Conservation (phyloP, 2,329 filamentous ascomycete genomes). For the Ophiocordyceps australis region DNA sequence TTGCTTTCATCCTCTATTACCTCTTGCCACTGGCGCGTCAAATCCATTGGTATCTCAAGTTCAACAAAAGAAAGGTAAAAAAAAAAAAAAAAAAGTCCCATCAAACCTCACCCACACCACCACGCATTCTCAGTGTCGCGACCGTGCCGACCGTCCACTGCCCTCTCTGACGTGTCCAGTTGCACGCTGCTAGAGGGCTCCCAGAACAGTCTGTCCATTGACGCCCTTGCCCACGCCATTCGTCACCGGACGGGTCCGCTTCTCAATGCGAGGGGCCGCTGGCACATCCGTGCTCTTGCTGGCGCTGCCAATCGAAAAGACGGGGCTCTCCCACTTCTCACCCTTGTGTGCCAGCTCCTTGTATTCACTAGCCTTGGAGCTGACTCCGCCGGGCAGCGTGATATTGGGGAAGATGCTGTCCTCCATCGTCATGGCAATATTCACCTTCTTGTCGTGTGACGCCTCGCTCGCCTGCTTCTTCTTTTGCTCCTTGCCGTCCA, state of each 20-base stretch:
- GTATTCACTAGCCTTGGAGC: constrained; percentile 87
- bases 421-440: constrained; percentile 42
- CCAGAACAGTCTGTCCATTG: constrained; percentile 3
- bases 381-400: constrained; percentile 64
- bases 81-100: too few species aligned
- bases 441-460: constrained; percentile 47
- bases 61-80: too few species aligned
- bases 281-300: constrained; percentile 57
- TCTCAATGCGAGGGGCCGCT: constrained; percentile 27
- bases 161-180: too few species aligned
- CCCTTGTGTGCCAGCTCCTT: constrained; percentile 74
- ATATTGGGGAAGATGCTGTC: constrained; percentile 84
- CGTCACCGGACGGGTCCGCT: constrained; percentile 18
- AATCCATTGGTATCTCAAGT: too few species aligned
- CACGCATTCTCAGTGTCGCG: too few species aligned
- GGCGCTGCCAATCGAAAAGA: constrained; percentile 76
- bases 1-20: too few species aligned
- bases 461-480: constrained; percentile 37
- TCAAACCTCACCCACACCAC: too few species aligned
- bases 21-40: too few species aligned
- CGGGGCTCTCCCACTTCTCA: constrained; percentile 83
- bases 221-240: constrained; percentile 1
- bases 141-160: too few species aligned
- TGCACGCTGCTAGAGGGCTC: constrained; percentile 5
- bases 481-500: constrained; percentile 67